phyloP scores from a whole-genome alignment of 2,329 filamentous ascomycete genomes.

The Pyrenophora tritici-repentis region DNA sequence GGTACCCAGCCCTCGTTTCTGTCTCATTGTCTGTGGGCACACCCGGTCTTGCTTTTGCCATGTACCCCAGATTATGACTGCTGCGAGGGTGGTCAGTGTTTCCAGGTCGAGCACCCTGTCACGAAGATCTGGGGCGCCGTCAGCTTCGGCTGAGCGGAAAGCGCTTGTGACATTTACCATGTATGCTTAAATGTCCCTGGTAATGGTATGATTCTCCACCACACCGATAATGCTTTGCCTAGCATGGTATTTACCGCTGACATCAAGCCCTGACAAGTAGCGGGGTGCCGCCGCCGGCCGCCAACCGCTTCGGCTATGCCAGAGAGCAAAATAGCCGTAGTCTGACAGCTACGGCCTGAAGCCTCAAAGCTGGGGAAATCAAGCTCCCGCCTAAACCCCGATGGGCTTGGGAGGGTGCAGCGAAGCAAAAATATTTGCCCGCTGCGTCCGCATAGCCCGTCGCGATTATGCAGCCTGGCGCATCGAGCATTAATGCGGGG shows the following conservation, averaged over 20 bases:
- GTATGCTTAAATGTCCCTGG: slow-evolving; percentile 8
- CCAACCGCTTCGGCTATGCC: slow-evolving; percentile 18
- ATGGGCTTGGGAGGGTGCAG: slow-evolving; percentile 10
- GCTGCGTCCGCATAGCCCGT: slow-evolving; percentile 15
- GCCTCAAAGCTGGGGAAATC: slow-evolving; percentile 17
- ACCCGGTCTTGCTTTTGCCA: slow-evolving; percentile 4
- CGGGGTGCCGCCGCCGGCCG: slow-evolving; percentile 2
- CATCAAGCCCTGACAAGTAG: slow-evolving; percentile 13
- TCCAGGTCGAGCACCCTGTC: slow-evolving; percentile 8
- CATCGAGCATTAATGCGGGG: slow-evolving; percentile 20
- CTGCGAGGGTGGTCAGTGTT: slow-evolving; percentile 9
- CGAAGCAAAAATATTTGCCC: slow-evolving; percentile 12
- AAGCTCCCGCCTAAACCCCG: slow-evolving; percentile 6
- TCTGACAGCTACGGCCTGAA: slow-evolving; percentile 10
- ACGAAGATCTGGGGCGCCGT: slow-evolving; percentile 9
- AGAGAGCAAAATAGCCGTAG: slow-evolving; percentile 14
- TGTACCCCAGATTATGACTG: slow-evolving; percentile 13
- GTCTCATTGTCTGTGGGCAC: background rate
- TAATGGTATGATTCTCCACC: slow-evolving; percentile 12
- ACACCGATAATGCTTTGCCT: slow-evolving; percentile 9
- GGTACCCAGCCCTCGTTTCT: background rate
- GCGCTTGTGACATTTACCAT: slow-evolving; percentile 5
- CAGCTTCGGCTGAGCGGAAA: slow-evolving; percentile 21
- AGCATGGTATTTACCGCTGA: slow-evolving; percentile 10
- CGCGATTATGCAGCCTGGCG: slow-evolving; percentile 25